A percentile compares a stretch with the other conserved stretches of the same genome.
phyloP scores from a whole-genome alignment of 331 rosid genomes.

The Telfairia occidentalis region DNA sequence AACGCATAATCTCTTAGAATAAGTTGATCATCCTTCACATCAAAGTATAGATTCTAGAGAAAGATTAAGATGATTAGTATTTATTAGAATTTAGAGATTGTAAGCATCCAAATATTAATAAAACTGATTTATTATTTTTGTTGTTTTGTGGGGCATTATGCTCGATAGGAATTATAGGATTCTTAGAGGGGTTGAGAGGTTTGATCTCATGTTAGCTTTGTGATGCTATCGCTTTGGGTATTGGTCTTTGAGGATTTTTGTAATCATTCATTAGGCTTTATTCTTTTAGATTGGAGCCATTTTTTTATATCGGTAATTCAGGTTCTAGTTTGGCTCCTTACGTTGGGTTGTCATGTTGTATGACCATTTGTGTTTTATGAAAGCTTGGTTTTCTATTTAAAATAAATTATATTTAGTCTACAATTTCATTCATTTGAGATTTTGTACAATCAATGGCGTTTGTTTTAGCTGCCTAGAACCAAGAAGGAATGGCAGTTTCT shows the following conservation, averaged over 20 bases:
- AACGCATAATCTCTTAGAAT: neutral
- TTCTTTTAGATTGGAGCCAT: neutral
- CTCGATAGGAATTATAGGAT: neutral
- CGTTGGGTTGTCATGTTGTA: neutral
- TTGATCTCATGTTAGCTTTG: neutral
- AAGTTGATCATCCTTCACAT: neutral
- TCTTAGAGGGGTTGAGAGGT: neutral
- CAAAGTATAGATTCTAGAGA: neutral
- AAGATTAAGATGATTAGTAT: neutral
- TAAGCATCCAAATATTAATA: neutral
- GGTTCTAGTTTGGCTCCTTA: neutral
- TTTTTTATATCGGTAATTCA: neutral
- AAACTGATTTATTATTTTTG: neutral
- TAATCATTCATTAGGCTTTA: neutral
- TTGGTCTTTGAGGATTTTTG: neutral
- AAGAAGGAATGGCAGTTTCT: neutral
- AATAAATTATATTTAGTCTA: neutral
- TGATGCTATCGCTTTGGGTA: neutral
- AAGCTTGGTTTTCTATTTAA: neutral
- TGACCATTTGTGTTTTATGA: neutral
- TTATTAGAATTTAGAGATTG: neutral
- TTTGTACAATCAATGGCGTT: neutral
- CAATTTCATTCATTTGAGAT: neutral
- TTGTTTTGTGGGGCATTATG: neutral
- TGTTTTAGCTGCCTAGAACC: neutral